Percentiles rank a stretch among this genome's conserved stretches.
Conservation (phyloP, 768 basidiomycete genomes). For the Auriculariales sp. region DNA sequence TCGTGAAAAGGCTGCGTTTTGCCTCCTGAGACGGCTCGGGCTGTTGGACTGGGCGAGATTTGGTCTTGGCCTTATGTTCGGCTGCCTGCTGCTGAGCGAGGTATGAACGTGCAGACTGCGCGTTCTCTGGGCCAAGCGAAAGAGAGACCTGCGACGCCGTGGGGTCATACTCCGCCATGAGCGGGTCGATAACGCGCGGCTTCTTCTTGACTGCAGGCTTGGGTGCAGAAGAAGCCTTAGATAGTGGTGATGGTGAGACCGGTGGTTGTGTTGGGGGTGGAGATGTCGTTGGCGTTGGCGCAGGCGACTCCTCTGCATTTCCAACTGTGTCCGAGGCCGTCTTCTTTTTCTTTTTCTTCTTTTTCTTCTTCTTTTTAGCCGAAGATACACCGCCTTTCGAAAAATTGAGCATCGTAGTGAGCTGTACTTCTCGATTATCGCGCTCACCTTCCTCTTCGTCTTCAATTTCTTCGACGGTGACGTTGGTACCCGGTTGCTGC, state of each 20-base stretch:
- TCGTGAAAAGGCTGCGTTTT: constrained; percentile 36
- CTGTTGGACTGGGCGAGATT: constrained; percentile 47
- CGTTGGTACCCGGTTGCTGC: constrained; percentile 22
- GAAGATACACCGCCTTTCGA: constrained; percentile 13
- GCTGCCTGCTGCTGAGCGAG: constrained; percentile 30
- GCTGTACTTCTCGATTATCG: background rate
- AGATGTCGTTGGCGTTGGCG: constrained; percentile 4
- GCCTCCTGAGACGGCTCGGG: constrained; percentile 24
- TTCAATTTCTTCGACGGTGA: constrained; percentile 58
- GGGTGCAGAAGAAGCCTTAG: constrained; percentile 1
- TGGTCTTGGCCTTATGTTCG: constrained; percentile 46
- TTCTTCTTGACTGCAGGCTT: background rate
- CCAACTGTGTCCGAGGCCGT: constrained; percentile 14
- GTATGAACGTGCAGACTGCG: constrained; percentile 62
- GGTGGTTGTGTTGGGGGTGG: constrained; percentile 14
- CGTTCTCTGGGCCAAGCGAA: constrained; percentile 31
- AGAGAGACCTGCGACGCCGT: constrained; percentile 14
- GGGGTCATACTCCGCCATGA: background rate
- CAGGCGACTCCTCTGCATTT: constrained; percentile 8
- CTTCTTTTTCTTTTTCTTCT: constrained; percentile 54
- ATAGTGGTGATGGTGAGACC: background rate
- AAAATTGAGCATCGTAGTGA: background rate
- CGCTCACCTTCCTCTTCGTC: constrained; percentile 43
- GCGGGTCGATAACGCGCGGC: background rate
- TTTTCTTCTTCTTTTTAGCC: constrained; percentile 56